phyloP scores from a whole-genome alignment of 768 basidiomycete species.

The Calocybe cyanea region DNA sequence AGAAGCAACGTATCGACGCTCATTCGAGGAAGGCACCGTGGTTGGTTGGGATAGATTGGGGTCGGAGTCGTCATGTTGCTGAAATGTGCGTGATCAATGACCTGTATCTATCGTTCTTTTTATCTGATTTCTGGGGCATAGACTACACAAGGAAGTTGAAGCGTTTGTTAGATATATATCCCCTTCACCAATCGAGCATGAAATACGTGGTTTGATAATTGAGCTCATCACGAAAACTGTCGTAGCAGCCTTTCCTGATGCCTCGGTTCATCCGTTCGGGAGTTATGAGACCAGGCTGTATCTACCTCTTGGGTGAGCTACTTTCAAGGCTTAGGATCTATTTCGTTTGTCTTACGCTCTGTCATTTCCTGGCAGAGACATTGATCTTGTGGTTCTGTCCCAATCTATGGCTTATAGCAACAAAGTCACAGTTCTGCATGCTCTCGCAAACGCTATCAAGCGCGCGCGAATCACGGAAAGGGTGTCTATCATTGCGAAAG shows the following conservation, averaged over 20 bases:
- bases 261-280: conserved; percentile 82
- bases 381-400: conserved; percentile 90
- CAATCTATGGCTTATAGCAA: conserved; percentile 67
- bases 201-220: conserved; percentile 73
- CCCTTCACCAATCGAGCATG: conserved; percentile 82
- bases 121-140: conserved; percentile 26
- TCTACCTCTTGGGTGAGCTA: conserved; percentile 81
- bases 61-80: conserved; percentile 69
- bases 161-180: conserved; percentile 87
- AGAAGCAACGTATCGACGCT: conserved; percentile 49
- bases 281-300: conserved; percentile 93
- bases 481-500: conserved; percentile 87
- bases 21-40: conserved; percentile 64
- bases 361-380: conserved; percentile 58
- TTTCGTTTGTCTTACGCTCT: conserved; percentile 12
- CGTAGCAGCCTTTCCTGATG: conserved; percentile 67
- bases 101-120: neutral
- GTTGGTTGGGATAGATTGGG: conserved; percentile 68
- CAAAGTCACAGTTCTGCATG: conserved; percentile 66
- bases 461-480: conserved; percentile 66
- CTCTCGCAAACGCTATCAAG: conserved; percentile 76
- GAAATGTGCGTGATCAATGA: conserved; percentile 60
- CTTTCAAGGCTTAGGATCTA: neutral
- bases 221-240: conserved; percentile 66
- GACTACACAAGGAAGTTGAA: conserved; percentile 83